Evolutionary conservation across 768 basidiomycete genomes (phyloP).

Genomic region (Hemileccinum rubropunctum): DNA sequence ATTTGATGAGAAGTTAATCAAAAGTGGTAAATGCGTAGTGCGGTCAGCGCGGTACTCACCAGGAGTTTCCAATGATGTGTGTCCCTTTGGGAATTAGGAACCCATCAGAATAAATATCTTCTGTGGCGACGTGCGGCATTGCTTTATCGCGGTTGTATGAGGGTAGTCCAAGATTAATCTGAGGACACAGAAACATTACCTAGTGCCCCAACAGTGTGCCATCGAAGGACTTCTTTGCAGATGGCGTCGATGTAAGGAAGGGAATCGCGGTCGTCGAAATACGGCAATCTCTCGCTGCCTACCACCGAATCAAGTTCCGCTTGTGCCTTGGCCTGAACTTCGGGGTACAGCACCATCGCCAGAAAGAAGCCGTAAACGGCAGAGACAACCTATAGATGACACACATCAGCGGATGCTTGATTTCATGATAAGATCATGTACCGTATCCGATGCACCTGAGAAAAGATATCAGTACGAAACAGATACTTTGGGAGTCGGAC

Average conservation of each 20-base stretch:
- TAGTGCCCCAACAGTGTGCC: slow-evolving; percentile 16
- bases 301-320: slow-evolving; percentile 26
- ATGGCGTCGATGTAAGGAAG: slow-evolving; percentile 28
- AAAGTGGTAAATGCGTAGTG: no score
- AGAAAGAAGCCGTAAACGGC: slow-evolving; percentile 22
- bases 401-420: slow-evolving; percentile 6
- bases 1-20: not conserved
- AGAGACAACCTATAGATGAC: slow-evolving; percentile 11
- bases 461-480: not conserved
- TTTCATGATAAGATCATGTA: slow-evolving; percentile 22
- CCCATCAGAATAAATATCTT: slow-evolving; percentile 14
- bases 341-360: slow-evolving; percentile 24
- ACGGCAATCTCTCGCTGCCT: slow-evolving; percentile 19
- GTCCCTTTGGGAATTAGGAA: slow-evolving; percentile 25
- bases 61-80: slow-evolving; percentile 18
- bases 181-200: slow-evolving; percentile 27
- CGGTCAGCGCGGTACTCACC: slow-evolving; percentile 15
- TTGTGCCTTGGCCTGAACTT: slow-evolving; percentile 22
- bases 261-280: slow-evolving; percentile 15
- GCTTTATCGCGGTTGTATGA: slow-evolving; percentile 2
- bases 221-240: slow-evolving; percentile 25
- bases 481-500: not conserved
- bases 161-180: not conserved
- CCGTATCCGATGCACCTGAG: slow-evolving; percentile 46
- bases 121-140: not conserved